Evolutionary conservation across 2,329 filamentous ascomycete genomes (phyloP), one percentile per base, ranked within the genome.

Genomic region (Teratosphaeria gauchensis): DNA sequence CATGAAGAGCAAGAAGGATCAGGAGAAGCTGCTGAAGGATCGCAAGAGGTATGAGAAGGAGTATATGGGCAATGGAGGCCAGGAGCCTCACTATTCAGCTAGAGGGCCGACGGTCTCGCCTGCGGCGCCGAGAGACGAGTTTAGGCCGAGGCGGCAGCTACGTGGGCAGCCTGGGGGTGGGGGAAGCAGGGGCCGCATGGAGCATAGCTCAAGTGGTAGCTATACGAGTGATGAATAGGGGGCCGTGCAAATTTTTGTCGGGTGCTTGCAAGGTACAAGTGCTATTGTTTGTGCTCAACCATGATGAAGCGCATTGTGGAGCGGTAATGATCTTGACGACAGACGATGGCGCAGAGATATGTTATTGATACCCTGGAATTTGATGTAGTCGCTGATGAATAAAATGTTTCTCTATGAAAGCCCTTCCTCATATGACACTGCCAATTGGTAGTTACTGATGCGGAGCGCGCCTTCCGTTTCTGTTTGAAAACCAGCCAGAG

Each of bases 1-100:
- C 32, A 63, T 64, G 35, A 65, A 67, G 61, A 60, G 63, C n/a
- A 62, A 65, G 55, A 58, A 63, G 7, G 60, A 61, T n/a, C 66
- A 67, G 57, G 59, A 66, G 60, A 59, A 58, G 11, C 54, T 59
- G 16, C 62, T 30, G 3, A 46, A 21, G n/a, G 42, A 55, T 21
- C 59, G 56, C 9, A 46, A 56, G 52, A 51, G 53, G 42, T 33
- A 33, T 11, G 61, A 54, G 3, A 56, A 60, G 52, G 54, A 38
- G 53, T 46, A 21, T n/a, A 48, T 19, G 30, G 52, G 24, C 16
- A 38, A 33, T 24, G 59, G 59, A 30, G 59, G 54, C 32, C 59
- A 59, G 28, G 64, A 64, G 42, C 60, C 62, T 3, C 38, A 53
- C 14, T 59, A 58, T 6, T 59, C 38, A 16, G 53, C 52, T 31